Conservation (phyloP, 208 protist species). For the Trypanosoma lewisi region DNA sequence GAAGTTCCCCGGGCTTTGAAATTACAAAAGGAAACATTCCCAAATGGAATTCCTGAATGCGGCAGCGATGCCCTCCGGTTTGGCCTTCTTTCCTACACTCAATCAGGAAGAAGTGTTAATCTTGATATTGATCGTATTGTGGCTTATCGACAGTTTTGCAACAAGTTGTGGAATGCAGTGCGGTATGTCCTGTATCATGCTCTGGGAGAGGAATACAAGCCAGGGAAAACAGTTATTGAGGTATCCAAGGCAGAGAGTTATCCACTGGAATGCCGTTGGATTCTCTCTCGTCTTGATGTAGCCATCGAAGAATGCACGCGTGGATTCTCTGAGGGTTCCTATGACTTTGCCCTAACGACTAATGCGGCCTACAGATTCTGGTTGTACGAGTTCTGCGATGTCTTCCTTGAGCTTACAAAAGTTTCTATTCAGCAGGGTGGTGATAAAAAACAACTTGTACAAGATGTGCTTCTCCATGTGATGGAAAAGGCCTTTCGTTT, state of each 20-base stretch:
- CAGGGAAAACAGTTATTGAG: slow-evolving; percentile 46
- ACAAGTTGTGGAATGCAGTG: slow-evolving; percentile 99
- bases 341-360: slow-evolving; percentile 93
- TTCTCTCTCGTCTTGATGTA: slow-evolving; percentile 90
- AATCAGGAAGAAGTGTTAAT: slow-evolving; percentile 95
- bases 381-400: slow-evolving; percentile 98
- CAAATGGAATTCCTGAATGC: slow-evolving; percentile 96
- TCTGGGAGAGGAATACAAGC: slow-evolving; percentile 76
- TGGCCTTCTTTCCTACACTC: slow-evolving; percentile 97
- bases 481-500: slow-evolving; percentile 94
- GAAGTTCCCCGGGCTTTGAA: slow-evolving; percentile 92
- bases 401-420: slow-evolving; percentile 96
- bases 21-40: slow-evolving; percentile 93
- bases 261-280: slow-evolving; percentile 95
- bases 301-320: slow-evolving; percentile 75
- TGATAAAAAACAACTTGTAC: slow-evolving; percentile 72
- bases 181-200: slow-evolving; percentile 94
- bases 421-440: slow-evolving; percentile 80
- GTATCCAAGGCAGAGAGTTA: slow-evolving; percentile 38
- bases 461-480: slow-evolving; percentile 91
- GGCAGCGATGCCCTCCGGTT: slow-evolving; percentile 99
- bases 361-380: slow-evolving; percentile 95
- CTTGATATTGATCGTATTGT: slow-evolving; percentile 98
- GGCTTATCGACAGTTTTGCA: slow-evolving; percentile 98
- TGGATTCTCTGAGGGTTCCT: slow-evolving; percentile 70